A percentile compares a stretch with the other conserved stretches of the same genome.
phyloP scores from a whole-genome alignment of 2,329 filamentous ascomycete genomes.

The Botrytis elliptica region DNA sequence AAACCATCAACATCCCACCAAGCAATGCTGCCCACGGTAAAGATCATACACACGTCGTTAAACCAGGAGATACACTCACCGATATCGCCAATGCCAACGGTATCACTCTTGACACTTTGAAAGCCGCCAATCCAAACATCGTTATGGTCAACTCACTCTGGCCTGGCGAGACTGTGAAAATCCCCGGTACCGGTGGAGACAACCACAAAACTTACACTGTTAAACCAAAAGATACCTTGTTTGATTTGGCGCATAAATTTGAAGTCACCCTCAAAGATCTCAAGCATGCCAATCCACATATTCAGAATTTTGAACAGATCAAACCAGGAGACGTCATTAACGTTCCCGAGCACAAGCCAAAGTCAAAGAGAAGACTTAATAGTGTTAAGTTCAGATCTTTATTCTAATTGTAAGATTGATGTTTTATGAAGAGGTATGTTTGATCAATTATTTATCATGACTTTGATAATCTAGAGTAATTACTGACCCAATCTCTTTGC shows the following conservation, averaged over 20 bases:
- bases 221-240: background rate
- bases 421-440: background rate
- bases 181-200: background rate
- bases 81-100: background rate
- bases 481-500: background rate
- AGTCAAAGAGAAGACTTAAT: background rate
- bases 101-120: background rate
- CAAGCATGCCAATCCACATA: background rate
- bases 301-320: background rate
- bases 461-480: background rate
- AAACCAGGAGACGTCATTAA: background rate
- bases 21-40: background rate
- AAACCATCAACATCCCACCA: background rate
- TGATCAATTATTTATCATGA: fast-evolving
- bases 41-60: too few species aligned
- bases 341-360: background rate
- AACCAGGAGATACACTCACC: background rate
- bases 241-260: background rate
- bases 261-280: background rate
- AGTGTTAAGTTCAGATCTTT: background rate
- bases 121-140: background rate
- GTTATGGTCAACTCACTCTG: background rate
- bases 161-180: background rate
- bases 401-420: background rate
- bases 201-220: background rate